Evolutionary conservation across 2,329 filamentous ascomycete genomes (phyloP).

Genomic region (Trichoderma oligosporum): DNA sequence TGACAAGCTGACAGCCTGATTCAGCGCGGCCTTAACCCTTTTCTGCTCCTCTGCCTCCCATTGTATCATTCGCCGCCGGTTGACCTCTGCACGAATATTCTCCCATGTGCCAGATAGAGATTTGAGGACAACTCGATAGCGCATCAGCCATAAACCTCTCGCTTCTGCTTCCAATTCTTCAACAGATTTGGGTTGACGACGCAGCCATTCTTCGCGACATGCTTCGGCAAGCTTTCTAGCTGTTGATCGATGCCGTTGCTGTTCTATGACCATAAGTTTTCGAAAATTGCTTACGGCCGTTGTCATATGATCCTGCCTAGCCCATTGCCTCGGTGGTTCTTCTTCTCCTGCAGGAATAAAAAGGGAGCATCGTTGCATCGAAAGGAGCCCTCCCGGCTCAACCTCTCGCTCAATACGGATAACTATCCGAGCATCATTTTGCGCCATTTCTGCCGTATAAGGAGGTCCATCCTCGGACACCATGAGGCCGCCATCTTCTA

Average conservation of each 20-base stretch:
- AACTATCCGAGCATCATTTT: constrained; percentile 66
- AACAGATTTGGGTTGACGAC: constrained; percentile 67
- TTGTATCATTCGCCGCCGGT: constrained; percentile 54
- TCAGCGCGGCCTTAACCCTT: constrained; percentile 64
- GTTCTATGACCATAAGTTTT: constrained; percentile 74
- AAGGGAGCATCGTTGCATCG: constrained; percentile 63
- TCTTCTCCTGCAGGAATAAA: constrained; percentile 69
- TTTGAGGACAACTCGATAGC: constrained; percentile 69
- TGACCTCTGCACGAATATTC: constrained; percentile 59
- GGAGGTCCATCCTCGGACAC: constrained; percentile 52
- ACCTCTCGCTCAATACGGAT: constrained; percentile 68
- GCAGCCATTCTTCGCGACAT: constrained; percentile 70
- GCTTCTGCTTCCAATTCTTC: constrained; percentile 83
- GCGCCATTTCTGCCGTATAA: constrained; percentile 59
- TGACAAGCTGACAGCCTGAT: constrained; percentile 68
- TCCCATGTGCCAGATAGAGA: constrained; percentile 58
- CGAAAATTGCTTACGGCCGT: constrained; percentile 78
- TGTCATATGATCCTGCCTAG: constrained; percentile 81
- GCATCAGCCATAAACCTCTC: constrained; percentile 59
- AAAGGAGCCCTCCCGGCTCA: constrained; percentile 71
- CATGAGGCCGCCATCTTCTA: constrained; percentile 57
- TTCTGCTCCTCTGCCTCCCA: constrained; percentile 64
- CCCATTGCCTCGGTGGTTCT: constrained; percentile 74
- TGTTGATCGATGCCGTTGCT: constrained; percentile 67
- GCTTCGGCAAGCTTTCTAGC: constrained; percentile 79